Percentiles rank a stretch among this genome's conserved stretches.
These are phyloP conservation scores for Globisporangium spiculum DNA, from an alignment of 352 stramenopile species.

Conservation along the genomic window DNA sequence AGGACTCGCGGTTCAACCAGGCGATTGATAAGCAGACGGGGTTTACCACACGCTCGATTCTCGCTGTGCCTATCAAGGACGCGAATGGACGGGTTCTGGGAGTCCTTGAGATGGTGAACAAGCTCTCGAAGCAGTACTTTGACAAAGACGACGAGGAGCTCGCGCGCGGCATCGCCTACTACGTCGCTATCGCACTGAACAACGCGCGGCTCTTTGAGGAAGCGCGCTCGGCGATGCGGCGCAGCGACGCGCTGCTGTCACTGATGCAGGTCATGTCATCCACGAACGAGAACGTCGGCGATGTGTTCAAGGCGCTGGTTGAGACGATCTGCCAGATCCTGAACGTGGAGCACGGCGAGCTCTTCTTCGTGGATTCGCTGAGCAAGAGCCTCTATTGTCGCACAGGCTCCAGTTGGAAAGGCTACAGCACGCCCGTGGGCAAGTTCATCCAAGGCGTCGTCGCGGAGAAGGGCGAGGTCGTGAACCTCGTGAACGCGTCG, in stretches of 20 bases:
- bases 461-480: slow-evolving; percentile 49
- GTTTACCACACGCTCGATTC: slow-evolving; percentile 67
- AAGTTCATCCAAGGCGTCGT: slow-evolving; percentile 71
- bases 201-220: slow-evolving; percentile 65
- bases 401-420: slow-evolving; percentile 62
- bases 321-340: slow-evolving; percentile 48
- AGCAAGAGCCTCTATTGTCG: slow-evolving; percentile 66
- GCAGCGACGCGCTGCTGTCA: slow-evolving; percentile 63
- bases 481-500: slow-evolving; percentile 56
- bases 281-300: slow-evolving; percentile 42
- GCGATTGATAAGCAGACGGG: slow-evolving; percentile 57
- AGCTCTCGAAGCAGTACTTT: slow-evolving; percentile 66
- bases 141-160: slow-evolving; percentile 70
- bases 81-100: slow-evolving; percentile 57
- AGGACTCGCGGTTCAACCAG: slow-evolving; percentile 62
- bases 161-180: slow-evolving; percentile 56
- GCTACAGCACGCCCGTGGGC: slow-evolving; percentile 62
- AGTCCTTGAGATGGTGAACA: slow-evolving; percentile 68
- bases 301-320: slow-evolving; percentile 40
- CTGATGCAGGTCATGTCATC: slow-evolving; percentile 57
- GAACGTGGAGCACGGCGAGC: slow-evolving; percentile 55
- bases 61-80: slow-evolving; percentile 83
- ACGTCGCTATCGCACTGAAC: slow-evolving; percentile 63
- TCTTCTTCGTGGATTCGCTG: slow-evolving; percentile 81
- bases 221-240: slow-evolving; percentile 48